Evolutionary conservation across 257 asterid genomes (phyloP).

Genomic region (Thymus quinquecostatus): DNA sequence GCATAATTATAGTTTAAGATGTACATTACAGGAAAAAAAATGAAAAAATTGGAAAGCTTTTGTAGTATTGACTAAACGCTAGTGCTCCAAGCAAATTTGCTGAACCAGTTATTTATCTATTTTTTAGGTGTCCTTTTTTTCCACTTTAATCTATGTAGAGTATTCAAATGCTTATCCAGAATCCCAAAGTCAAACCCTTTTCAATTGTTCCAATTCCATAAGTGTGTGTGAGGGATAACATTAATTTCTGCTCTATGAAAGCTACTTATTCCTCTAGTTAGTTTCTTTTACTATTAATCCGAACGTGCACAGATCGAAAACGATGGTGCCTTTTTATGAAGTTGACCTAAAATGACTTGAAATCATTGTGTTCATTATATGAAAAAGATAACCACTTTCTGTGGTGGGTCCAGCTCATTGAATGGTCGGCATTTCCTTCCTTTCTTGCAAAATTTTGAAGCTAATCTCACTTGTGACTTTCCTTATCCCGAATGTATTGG

Average conservation of each 20-base stretch:
- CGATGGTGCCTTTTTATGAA: slow-evolving; percentile 23
- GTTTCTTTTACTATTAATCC: slow-evolving; percentile 26
- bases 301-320: slow-evolving; percentile 14
- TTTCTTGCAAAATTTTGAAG: background rate
- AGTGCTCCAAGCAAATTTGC: slow-evolving; percentile 39
- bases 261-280: slow-evolving; percentile 29
- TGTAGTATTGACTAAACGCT: slow-evolving; percentile 29
- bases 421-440: slow-evolving; percentile 17
- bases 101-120: slow-evolving; percentile 23
- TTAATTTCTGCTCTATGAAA: slow-evolving; percentile 29
- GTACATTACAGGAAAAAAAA: slow-evolving; percentile 16
- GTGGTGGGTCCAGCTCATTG: slow-evolving; percentile 19
- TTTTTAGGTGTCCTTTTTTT: slow-evolving; percentile 34
- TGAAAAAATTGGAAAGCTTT: slow-evolving; percentile 24
- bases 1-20: slow-evolving; percentile 27
- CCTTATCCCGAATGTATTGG: background rate
- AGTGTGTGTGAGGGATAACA: slow-evolving; percentile 26
- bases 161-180: slow-evolving; percentile 40
- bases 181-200: slow-evolving; percentile 45
- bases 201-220: slow-evolving; percentile 16
- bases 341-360: slow-evolving; percentile 29
- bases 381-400: slow-evolving; percentile 15
- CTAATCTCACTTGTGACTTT: background rate
- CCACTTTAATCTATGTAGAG: slow-evolving; percentile 29
- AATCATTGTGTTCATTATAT: slow-evolving; percentile 17